Conservation (phyloP, 768 basidiomycete genomes). For the Suillus luteus region DNA sequence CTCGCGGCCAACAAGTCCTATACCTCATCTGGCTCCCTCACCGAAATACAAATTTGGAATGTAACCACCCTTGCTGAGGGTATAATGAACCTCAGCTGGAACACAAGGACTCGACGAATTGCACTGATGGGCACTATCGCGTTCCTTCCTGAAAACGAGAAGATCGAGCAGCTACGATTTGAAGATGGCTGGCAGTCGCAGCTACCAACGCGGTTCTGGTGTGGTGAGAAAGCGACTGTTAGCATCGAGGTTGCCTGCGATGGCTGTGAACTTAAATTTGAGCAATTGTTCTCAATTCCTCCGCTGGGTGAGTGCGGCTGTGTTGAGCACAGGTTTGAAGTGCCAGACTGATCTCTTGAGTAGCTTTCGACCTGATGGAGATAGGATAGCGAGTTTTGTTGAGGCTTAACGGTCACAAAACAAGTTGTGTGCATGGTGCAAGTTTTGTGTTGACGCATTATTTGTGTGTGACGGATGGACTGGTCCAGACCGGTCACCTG, state of each 20-base stretch:
- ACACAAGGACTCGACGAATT: constrained; percentile 15
- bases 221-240: constrained; percentile 11
- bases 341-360: neutral
- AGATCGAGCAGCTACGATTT: constrained; percentile 5
- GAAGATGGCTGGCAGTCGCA: constrained; percentile 14
- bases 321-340: neutral
- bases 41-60: constrained; percentile 23
- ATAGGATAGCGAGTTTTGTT: no score
- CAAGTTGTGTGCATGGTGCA: no score
- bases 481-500: no score
- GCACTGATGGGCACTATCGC: constrained; percentile 19
- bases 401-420: no score
- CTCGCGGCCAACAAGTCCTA: constrained; percentile 18
- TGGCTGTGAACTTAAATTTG: constrained; percentile 18
- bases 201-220: constrained; percentile 13
- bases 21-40: constrained; percentile 15
- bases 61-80: constrained; percentile 12
- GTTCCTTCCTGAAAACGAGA: constrained; percentile 7
- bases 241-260: constrained; percentile 19
- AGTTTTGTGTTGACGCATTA: no score
- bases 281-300: constrained; percentile 20
- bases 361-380: neutral
- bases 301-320: constrained; percentile 18
- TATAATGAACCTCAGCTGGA: constrained; percentile 18
- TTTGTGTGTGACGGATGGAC: no score